Evolutionary conservation across 1,284 basidiomycete species (phyloP).

Genomic region (Cerrena zonata): DNA sequence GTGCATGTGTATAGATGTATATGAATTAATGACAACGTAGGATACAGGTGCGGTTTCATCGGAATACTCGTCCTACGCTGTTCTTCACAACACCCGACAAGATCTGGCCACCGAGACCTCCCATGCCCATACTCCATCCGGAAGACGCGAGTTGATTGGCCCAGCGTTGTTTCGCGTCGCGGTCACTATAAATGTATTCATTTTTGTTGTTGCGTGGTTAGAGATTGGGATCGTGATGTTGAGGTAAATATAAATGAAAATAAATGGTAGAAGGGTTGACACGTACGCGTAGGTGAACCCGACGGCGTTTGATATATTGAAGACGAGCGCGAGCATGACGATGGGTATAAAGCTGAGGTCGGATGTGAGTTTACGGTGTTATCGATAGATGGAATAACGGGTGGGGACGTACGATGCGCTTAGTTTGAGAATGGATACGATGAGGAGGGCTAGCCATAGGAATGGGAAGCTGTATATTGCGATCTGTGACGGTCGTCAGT

Average conservation of each 20-base stretch:
- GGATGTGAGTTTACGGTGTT: not conserved
- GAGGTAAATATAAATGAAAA: not conserved
- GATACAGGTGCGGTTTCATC: no score
- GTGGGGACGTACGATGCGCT: conserved; percentile 64
- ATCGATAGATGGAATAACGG: conserved; percentile 4
- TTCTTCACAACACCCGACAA: conserved; percentile 75
- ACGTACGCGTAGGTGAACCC: conserved; percentile 88
- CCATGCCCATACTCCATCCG: conserved; percentile 59
- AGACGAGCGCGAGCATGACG: conserved; percentile 80
- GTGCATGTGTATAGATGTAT: no score
- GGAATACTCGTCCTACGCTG: conserved; percentile 72
- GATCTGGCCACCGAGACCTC: conserved; percentile 75
- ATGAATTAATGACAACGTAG: no score
- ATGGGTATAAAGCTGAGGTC: conserved; percentile 74
- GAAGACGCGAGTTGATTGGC: conserved; percentile 61
- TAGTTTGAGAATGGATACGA: conserved; percentile 84
- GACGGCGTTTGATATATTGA: conserved; percentile 86
- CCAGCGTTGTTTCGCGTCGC: conserved; percentile 83
- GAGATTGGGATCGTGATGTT: no score
- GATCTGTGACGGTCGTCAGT: conserved; percentile 41
- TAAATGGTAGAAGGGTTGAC: not conserved
- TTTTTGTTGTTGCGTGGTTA: no score
- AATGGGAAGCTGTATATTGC: conserved; percentile 87
- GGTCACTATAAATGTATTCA: conserved; percentile 49
- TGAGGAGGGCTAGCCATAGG: conserved; percentile 79